These are phyloP conservation scores for Udeniomyces megalosporus DNA, from an alignment of 768 basidiomycete genomes.

Conservation along the genomic window DNA sequence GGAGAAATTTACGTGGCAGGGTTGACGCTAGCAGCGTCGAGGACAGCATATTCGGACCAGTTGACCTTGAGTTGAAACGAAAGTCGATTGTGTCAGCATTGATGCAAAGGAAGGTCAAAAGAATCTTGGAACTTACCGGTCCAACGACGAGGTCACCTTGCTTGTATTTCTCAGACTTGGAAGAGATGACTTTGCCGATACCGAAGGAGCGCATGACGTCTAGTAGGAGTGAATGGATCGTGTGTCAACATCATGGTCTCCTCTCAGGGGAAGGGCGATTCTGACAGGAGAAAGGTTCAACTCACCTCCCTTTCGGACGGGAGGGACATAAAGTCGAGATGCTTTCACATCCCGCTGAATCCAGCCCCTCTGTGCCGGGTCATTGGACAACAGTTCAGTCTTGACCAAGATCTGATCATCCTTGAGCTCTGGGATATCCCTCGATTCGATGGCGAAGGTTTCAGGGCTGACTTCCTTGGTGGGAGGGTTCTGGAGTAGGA, in stretches of 20 bases:
- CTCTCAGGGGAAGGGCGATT: background rate
- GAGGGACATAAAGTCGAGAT: background rate
- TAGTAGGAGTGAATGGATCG: background rate
- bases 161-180: conserved; percentile 19
- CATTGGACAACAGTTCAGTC: conserved; percentile 21
- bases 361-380: conserved; percentile 18
- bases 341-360: conserved; percentile 1
- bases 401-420: conserved; percentile 25
- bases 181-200: conserved; percentile 20
- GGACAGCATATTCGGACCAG: conserved; percentile 22
- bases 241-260: background rate
- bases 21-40: conserved; percentile 9
- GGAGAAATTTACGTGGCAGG: too few relatives aligned
- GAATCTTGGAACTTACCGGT: background rate
- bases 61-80: too few relatives aligned
- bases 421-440: conserved; percentile 17
- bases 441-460: conserved; percentile 18
- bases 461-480: conserved; percentile 14
- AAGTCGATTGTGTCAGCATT: too few relatives aligned
- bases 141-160: conserved; percentile 14
- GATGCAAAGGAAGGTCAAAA: too few relatives aligned
- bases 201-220: background rate
- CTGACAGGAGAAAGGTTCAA: background rate
- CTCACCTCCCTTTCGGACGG: conserved; percentile 2
- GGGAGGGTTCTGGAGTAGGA: conserved; percentile 21